phyloP scores from a whole-genome alignment of 2,329 filamentous ascomycete genomes.

The Colletotrichum costaricense region DNA sequence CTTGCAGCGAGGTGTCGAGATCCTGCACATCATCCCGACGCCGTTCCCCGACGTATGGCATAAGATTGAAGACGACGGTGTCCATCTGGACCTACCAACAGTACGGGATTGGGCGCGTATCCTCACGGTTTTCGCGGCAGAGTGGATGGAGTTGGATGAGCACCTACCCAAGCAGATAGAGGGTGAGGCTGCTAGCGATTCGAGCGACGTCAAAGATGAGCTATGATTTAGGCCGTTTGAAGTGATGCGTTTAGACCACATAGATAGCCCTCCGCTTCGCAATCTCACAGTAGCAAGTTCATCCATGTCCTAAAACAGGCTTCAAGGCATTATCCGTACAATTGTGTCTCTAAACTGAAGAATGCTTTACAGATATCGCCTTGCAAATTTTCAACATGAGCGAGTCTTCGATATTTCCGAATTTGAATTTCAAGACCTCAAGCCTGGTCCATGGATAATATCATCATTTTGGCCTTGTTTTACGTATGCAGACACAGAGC shows the following conservation, averaged over 20 bases:
- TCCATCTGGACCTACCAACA: conserved; percentile 83
- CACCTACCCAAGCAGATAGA: conserved; percentile 45
- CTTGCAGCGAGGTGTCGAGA: conserved; percentile 84
- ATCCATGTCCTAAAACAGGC: too few species aligned
- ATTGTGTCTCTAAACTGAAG: background rate
- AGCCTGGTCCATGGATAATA: background rate
- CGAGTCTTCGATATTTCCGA: too few species aligned
- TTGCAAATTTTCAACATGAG: too few species aligned
- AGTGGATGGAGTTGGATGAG: conserved; percentile 85
- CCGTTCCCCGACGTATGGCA: conserved; percentile 92
- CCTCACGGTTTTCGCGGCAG: conserved; percentile 83
- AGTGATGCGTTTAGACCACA: background rate
- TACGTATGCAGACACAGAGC: too few species aligned
- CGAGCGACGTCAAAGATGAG: conserved; percentile 10
- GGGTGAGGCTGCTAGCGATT: conserved; percentile 39
- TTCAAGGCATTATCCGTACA: background rate
- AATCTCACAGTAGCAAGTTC: background rate
- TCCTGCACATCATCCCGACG: conserved; percentile 88
- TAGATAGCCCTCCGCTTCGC: background rate
- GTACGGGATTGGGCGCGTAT: conserved; percentile 91
- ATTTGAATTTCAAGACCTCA: background rate
- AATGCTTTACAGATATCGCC: background rate
- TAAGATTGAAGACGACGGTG: conserved; percentile 82
- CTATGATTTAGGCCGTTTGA: conserved; percentile 3
- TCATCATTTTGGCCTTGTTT: background rate